Evolutionary conservation across 768 basidiomycete genomes (phyloP).

Genomic region (Tephrocybe sp.): DNA sequence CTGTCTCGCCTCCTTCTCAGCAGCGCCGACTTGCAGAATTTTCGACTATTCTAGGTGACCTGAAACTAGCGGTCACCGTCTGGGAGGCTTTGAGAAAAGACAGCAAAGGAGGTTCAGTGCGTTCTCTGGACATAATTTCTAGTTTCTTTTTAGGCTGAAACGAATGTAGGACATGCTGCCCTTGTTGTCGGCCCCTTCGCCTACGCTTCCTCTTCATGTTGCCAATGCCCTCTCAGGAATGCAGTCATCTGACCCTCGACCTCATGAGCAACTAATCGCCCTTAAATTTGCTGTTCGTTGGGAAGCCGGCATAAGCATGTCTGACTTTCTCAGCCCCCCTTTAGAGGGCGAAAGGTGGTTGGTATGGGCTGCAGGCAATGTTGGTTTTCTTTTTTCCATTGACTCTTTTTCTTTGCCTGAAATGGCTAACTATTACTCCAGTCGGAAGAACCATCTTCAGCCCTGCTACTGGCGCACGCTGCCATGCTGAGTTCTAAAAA

Average conservation of each 20-base stretch:
- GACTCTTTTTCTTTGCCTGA: neutral
- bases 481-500: slow-evolving; percentile 67
- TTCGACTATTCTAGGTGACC: slow-evolving; percentile 89
- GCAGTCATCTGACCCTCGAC: slow-evolving; percentile 48
- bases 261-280: slow-evolving; percentile 67
- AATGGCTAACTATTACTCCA: slow-evolving; percentile 32
- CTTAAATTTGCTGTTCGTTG: slow-evolving; percentile 73
- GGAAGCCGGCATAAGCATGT: slow-evolving; percentile 61
- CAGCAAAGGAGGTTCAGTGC: slow-evolving; percentile 81
- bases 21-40: slow-evolving; percentile 94
- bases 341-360: slow-evolving; percentile 85
- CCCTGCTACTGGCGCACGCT: slow-evolving; percentile 79
- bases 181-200: slow-evolving; percentile 66
- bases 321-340: slow-evolving; percentile 55
- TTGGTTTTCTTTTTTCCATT: slow-evolving; percentile 35
- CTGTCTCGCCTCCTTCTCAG: slow-evolving; percentile 52
- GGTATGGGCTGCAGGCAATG: slow-evolving; percentile 82
- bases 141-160: neutral
- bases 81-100: slow-evolving; percentile 92
- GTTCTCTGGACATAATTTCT: slow-evolving; percentile 21
- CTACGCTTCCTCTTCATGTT: slow-evolving; percentile 58
- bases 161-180: slow-evolving; percentile 75
- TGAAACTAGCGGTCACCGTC: slow-evolving; percentile 75
- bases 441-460: slow-evolving; percentile 83
- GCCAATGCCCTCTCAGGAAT: slow-evolving; percentile 57